Evolutionary conservation across 2,329 filamentous ascomycete genomes (phyloP).

Genomic region (Orbilia javanica): DNA sequence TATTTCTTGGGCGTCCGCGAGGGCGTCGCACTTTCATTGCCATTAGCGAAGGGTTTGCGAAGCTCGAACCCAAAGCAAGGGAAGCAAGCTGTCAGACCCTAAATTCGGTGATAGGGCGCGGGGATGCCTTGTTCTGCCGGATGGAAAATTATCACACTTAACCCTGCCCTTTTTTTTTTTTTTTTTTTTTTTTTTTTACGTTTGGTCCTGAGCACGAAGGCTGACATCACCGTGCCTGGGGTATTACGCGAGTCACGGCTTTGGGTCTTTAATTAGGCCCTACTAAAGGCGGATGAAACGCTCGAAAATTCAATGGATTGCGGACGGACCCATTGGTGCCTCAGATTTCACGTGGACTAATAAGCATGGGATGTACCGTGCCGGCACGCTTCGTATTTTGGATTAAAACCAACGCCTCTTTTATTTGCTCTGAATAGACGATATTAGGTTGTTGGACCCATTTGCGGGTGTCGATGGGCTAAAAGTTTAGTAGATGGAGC

Average conservation of each 20-base stretch:
- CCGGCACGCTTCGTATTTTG: slow-evolving; percentile 53
- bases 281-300: slow-evolving; percentile 34
- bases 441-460: slow-evolving; percentile 28
- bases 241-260: slow-evolving; percentile 56
- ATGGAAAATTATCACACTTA: slow-evolving; percentile 27
- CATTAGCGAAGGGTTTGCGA: slow-evolving; percentile 23
- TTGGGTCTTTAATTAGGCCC: slow-evolving; percentile 43
- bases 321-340: slow-evolving; percentile 39
- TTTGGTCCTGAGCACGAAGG: slow-evolving; percentile 26
- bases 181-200: slow-evolving; percentile 4
- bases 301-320: slow-evolving; percentile 43
- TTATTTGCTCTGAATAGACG: slow-evolving; percentile 33
- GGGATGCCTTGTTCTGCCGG: slow-evolving; percentile 51
- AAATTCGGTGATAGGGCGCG: slow-evolving; percentile 51
- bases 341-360: slow-evolving; percentile 55
- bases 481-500: slow-evolving; percentile 1
- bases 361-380: slow-evolving; percentile 47
- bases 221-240: slow-evolving; percentile 56
- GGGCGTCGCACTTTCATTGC: slow-evolving; percentile 17
- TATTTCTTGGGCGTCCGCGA: slow-evolving; percentile 28
- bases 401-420: slow-evolving; percentile 42
- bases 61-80: slow-evolving; percentile 38
- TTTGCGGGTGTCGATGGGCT: slow-evolving; percentile 3
- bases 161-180: slow-evolving; percentile 23
- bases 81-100: slow-evolving; percentile 46